Percentiles rank a stretch among this genome's conserved stretches.
Evolutionary conservation across 2,329 filamentous ascomycete genomes (phyloP).

Genomic region (Lecanoromycetidae sp.): DNA sequence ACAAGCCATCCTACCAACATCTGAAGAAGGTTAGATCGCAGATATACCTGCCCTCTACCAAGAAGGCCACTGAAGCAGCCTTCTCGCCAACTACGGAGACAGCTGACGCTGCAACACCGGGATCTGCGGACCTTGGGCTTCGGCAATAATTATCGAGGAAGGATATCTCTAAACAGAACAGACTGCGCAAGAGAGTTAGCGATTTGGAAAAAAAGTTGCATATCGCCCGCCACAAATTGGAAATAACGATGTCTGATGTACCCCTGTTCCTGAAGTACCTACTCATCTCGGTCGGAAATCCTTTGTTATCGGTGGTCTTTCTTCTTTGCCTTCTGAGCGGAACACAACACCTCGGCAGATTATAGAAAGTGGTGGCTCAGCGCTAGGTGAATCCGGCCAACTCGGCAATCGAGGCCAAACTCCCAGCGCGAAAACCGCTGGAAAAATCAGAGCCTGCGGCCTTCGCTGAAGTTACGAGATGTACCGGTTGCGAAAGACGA

Average conservation of each 20-base stretch:
- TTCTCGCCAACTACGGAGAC: background rate
- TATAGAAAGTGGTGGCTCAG: no score
- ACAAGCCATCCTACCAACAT: slow-evolving; percentile 14
- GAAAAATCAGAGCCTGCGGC: no score
- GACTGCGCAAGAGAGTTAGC: slow-evolving; percentile 20
- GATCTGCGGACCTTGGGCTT: background rate
- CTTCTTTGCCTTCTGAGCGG: slow-evolving; percentile 13
- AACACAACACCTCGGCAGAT: background rate
- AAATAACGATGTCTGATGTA: slow-evolving; percentile 11
- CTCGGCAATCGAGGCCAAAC: no score
- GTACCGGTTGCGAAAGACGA: no score
- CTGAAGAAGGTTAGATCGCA: slow-evolving; percentile 18
- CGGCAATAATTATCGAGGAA: slow-evolving; percentile 18
- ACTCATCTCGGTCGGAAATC: slow-evolving; percentile 10
- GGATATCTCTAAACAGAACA: slow-evolving; percentile 19
- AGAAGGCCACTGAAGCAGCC: background rate
- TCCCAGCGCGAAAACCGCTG: no score
- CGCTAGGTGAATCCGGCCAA: no score
- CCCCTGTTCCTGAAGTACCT: slow-evolving; percentile 15
- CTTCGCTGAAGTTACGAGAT: no score
- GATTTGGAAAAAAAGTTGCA: slow-evolving; percentile 19
- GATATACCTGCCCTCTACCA: slow-evolving; percentile 15
- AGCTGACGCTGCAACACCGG: background rate
- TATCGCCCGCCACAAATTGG: slow-evolving; percentile 18
- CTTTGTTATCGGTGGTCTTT: slow-evolving; percentile 16